Evolutionary conservation across 306 rosid species (phyloP).

Genomic region (Comarum palustre): DNA sequence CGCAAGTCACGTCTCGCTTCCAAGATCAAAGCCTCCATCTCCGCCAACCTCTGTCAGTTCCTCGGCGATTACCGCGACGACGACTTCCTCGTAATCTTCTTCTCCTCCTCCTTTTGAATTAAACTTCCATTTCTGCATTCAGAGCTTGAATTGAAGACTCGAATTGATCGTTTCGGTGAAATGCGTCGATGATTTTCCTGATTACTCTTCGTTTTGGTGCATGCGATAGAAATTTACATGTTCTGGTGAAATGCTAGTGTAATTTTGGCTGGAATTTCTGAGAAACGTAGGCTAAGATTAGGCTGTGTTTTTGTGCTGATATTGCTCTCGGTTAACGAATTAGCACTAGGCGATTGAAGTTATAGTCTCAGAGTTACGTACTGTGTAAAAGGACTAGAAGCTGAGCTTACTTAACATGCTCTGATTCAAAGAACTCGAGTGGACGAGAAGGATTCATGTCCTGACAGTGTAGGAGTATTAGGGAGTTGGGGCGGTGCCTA

Average conservation of each 20-base stretch:
- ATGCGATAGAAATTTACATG: not conserved
- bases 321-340: not conserved
- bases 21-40: slow-evolving; percentile 22
- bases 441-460: not conserved
- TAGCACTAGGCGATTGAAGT: not conserved
- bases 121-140: not conserved
- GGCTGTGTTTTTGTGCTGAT: not conserved
- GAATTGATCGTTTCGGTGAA: not conserved
- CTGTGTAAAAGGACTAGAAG: not conserved
- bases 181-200: not conserved
- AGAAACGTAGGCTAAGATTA: not conserved
- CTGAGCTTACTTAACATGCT: not conserved
- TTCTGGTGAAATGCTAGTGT: not conserved
- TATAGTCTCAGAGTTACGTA: not conserved
- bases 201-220: not conserved
- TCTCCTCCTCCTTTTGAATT: not conserved
- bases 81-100: slow-evolving; percentile 21
- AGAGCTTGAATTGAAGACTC: not conserved
- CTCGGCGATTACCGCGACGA: slow-evolving; percentile 23
- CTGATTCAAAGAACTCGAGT: not conserved
- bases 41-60: slow-evolving; percentile 23
- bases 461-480: not conserved
- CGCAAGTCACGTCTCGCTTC: slow-evolving; percentile 13
- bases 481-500: not conserved
- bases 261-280: not conserved